These are phyloP conservation scores for Sporothrix luriei DNA, from an alignment of 2,329 filamentous ascomycete species.

Conservation along the genomic window DNA sequence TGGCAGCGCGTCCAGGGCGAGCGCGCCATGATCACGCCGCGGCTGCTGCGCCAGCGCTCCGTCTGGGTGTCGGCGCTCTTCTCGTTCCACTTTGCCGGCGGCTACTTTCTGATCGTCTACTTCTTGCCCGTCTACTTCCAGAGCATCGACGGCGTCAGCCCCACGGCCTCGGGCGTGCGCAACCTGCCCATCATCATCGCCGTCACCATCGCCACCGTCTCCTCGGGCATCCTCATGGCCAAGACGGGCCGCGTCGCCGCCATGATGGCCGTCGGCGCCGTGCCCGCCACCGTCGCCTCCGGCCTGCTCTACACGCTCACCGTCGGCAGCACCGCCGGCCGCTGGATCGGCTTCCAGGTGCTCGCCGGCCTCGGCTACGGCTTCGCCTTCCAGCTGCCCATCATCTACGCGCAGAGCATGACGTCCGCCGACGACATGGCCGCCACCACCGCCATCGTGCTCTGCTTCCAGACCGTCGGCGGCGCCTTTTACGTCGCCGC, in stretches of 20 bases:
- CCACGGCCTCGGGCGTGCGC: conserved; percentile 45
- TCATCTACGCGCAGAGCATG: conserved; percentile 45
- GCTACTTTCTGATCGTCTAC: conserved; percentile 48
- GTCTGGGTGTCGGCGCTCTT: conserved; percentile 50
- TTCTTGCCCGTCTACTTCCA: conserved; percentile 30
- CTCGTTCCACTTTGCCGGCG: conserved; percentile 48
- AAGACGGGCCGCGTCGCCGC: conserved; percentile 41
- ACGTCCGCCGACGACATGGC: conserved; percentile 44
- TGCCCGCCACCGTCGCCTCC: conserved; percentile 44
- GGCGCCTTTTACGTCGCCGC: conserved; percentile 54
- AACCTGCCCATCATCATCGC: conserved; percentile 49
- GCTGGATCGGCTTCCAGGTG: conserved; percentile 55
- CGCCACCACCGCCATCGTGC: conserved; percentile 46
- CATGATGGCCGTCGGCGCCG: conserved; percentile 43
- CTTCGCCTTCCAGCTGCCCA: conserved; percentile 50
- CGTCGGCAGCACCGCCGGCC: conserved; percentile 40
- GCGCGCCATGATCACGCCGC: conserved; percentile 54
- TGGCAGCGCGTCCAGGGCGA: conserved; percentile 44
- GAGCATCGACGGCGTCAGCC: conserved; percentile 39
- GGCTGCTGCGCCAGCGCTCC: conserved; percentile 48
- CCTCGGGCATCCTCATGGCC: conserved; percentile 43
- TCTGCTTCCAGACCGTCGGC: conserved; percentile 51
- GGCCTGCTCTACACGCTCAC: conserved; percentile 47
- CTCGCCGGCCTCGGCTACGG: conserved; percentile 52
- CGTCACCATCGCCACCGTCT: conserved; percentile 44